Percentiles rank a stretch among this genome's conserved stretches.
These are phyloP conservation scores for Metarhizium humberi DNA, from an alignment of 2,329 filamentous ascomycete genomes.

Conservation along the genomic window DNA sequence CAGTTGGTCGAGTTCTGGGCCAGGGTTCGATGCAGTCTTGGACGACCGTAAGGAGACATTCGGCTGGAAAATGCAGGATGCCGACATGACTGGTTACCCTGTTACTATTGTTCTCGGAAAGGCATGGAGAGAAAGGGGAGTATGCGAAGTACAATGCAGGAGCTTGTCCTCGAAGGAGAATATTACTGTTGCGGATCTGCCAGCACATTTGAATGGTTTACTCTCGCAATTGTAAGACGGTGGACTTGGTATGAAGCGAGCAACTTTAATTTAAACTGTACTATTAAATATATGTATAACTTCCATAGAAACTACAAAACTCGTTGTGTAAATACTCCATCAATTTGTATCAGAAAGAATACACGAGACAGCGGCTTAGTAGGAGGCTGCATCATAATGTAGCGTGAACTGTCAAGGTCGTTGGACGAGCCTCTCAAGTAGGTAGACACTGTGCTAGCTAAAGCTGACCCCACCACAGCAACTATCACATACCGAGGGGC, in stretches of 20 bases:
- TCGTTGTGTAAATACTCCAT: neutral
- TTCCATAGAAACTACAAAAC: neutral
- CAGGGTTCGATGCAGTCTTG: constrained; percentile 53
- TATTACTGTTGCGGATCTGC: constrained; percentile 37
- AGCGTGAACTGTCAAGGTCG: neutral
- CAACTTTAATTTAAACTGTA: neutral
- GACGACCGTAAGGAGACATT: constrained; percentile 64
- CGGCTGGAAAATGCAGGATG: constrained; percentile 83
- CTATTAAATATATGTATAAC: neutral
- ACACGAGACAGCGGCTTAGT: neutral
- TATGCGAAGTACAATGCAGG: constrained; percentile 74
- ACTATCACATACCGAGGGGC: neutral
- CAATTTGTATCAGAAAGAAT: neutral
- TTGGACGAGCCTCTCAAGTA: neutral
- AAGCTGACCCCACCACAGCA: neutral
- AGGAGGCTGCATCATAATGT: too few relatives aligned
- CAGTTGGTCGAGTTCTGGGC: constrained; percentile 4
- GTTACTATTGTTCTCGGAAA: constrained; percentile 72
- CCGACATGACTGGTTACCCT: constrained; percentile 82
- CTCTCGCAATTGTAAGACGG: constrained; percentile 38
- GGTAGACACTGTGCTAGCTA: neutral
- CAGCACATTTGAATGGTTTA: constrained; percentile 32
- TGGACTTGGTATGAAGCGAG: neutral
- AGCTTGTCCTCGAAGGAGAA: constrained; percentile 52
- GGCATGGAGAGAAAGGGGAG: constrained; percentile 47